Base-by-base conservation (phyloP, 805 yeast species). In the Brettanomyces nanus region DNA sequence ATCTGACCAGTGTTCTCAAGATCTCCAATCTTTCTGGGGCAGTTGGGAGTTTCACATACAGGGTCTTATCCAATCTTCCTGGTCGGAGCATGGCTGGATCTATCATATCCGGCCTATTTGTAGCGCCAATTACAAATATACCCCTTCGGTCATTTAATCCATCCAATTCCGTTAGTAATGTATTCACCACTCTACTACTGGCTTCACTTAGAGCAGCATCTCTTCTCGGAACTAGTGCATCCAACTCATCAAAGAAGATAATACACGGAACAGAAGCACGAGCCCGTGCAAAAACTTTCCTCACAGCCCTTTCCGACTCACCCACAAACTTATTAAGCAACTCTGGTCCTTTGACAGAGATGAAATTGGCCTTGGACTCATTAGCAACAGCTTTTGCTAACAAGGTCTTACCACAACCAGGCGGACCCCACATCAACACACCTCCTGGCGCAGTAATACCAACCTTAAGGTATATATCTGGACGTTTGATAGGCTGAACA, bases 41-140 rank as follows among this genome's bases (percentile, higher is more conserved):
- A 5, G 75, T 73, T 3, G 98, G 98, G 36, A 90, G 68, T 56
- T 90, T 97, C 20, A 90, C 90, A 59, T 80, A 90, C 32, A 90
- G 65, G 3, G 95, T 85, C 61, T 90, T 92, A 55, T 92, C 97
- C 51, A 90, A 69, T 59, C 98, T 75, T 5, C 97, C 98, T 0
- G 97, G 97, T 56, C 98, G 75, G 32, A 92, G 63, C 97, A 90
- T 92, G 0, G 98, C 98, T 3, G 95, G 87, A 60, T 90, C 98
- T 46, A 90, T 92, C 85, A 90, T 90, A 57, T 90, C 98, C 0
- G 97, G 97, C 56, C 98, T 73, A 52, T 90, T 90, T 0, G 98
- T 90, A 2, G 98, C 98, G 21, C 96, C 97, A 47, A 90, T 76
- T 4, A 90, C 97, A 58, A 83, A 92, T 2, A 90, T 85, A 2